Conservation (phyloP, 306 rosid species). For the Hippophae rhamnoides region DNA sequence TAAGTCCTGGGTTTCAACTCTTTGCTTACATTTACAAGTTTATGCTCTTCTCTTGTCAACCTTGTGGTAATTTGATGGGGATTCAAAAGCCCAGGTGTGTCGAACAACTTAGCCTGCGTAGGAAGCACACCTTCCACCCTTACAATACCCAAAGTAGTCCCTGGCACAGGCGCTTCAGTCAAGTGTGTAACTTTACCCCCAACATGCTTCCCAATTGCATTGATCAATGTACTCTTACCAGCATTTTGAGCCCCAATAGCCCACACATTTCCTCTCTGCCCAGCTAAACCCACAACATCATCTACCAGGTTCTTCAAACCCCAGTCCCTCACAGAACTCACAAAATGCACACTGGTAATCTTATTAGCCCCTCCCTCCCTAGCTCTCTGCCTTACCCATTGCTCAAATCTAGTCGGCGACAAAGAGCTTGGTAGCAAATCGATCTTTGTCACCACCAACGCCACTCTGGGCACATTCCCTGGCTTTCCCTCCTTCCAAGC, state of each 20-base stretch:
- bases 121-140: conserved; percentile 90
- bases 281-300: conserved; percentile 52
- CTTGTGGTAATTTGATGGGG: conserved; percentile 83
- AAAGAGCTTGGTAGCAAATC: conserved; percentile 67
- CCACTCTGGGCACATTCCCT: conserved; percentile 80
- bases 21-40: conserved; percentile 73
- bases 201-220: conserved; percentile 52
- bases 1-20: conserved; percentile 92
- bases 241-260: conserved; percentile 93
- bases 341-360: conserved; percentile 87
- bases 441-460: conserved; percentile 72
- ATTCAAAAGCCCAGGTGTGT: conserved; percentile 87
- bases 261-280: conserved; percentile 88
- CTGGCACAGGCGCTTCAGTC: conserved; percentile 93
- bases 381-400: conserved; percentile 86
- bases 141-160: conserved; percentile 85
- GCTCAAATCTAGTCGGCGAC: conserved; percentile 72
- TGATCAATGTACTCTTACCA: conserved; percentile 84
- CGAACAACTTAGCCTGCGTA: conserved; percentile 71
- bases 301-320: conserved; percentile 74
- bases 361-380: conserved; percentile 74
- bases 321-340: conserved; percentile 75
- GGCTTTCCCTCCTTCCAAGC: conserved; percentile 82
- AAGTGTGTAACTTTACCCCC: conserved; percentile 62
- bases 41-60: conserved; percentile 78